Conservation (phyloP, 495 filamentous ascomycete species). For the Penicillium coffeae region DNA sequence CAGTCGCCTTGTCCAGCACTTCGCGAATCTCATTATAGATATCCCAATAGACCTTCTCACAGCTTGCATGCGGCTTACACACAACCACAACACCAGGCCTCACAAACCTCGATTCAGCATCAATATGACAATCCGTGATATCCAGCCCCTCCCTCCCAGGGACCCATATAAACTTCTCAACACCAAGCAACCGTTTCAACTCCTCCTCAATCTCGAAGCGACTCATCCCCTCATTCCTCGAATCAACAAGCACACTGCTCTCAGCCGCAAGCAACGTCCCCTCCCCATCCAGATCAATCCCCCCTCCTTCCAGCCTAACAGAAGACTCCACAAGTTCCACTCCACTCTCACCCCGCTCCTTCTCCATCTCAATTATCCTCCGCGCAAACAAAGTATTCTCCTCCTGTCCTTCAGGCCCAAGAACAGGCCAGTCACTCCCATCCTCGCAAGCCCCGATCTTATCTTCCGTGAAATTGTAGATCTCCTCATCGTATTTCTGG, state of each 20-base stretch:
- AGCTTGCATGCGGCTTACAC: constrained; percentile 17
- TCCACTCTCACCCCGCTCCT: background rate
- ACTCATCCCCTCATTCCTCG: constrained; percentile 25
- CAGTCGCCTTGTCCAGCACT: constrained; percentile 17
- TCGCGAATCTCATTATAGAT: constrained; percentile 28
- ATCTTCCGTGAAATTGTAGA: constrained; percentile 14
- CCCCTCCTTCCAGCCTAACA: constrained; percentile 30
- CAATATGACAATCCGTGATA: constrained; percentile 34
- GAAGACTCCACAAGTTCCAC: constrained; percentile 17
- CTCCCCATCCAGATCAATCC: constrained; percentile 33
- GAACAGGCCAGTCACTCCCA: constrained; percentile 18
- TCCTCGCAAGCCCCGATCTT: constrained; percentile 4
- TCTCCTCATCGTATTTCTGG: constrained; percentile 14
- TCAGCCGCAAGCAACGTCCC: constrained; percentile 35
- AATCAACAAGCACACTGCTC: constrained; percentile 27
- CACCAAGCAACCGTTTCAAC: constrained; percentile 20
- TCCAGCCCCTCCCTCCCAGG: constrained; percentile 29
- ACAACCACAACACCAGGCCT: constrained; percentile 32
- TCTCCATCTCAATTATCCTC: constrained; percentile 21
- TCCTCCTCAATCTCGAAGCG: constrained; percentile 22
- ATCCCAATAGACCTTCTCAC: constrained; percentile 19
- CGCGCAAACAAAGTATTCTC: constrained; percentile 30
- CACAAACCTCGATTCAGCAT: constrained; percentile 31
- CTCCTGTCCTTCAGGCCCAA: constrained; percentile 4
- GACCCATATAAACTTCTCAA: constrained; percentile 32